Evolutionary conservation across 805 yeast species (phyloP).

Genomic region (Lipomyces japonicus): DNA sequence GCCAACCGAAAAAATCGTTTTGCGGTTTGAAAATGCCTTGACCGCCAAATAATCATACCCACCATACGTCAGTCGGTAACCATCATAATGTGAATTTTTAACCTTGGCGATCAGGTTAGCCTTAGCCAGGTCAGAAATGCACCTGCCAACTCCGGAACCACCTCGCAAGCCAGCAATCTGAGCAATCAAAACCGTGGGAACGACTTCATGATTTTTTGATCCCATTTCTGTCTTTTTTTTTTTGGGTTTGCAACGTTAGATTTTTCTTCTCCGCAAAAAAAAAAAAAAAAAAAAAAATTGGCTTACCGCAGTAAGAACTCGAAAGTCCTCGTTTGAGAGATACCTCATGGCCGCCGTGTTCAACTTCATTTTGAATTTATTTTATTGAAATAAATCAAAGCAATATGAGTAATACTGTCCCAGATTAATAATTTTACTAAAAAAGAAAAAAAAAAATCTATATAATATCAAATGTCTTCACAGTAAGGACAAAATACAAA

Average conservation of each 20-base stretch:
- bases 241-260: neutral
- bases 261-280: neutral
- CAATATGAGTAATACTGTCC: neutral
- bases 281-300: neutral
- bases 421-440: neutral
- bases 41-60: slow-evolving; percentile 93
- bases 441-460: no score
- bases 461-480: no score
- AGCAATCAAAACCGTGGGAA: slow-evolving; percentile 81
- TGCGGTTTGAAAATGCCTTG: slow-evolving; percentile 72
- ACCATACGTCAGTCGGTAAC: slow-evolving; percentile 79
- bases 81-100: slow-evolving; percentile 76
- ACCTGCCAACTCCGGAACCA: slow-evolving; percentile 68
- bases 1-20: slow-evolving; percentile 73
- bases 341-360: slow-evolving; percentile 94
- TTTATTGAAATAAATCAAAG: no score
- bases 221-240: slow-evolving; percentile 60
- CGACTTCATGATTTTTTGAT: slow-evolving; percentile 88
- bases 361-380: slow-evolving; percentile 61
- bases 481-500: no score
- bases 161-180: slow-evolving; percentile 74
- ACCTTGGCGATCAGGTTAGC: slow-evolving; percentile 69
- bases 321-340: slow-evolving; percentile 83
- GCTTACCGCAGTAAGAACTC: slow-evolving; percentile 73
- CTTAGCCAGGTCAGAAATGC: slow-evolving; percentile 84